Base-by-base conservation (phyloP, 257 asterid genomes). In the Asclepias syriaca region DNA sequence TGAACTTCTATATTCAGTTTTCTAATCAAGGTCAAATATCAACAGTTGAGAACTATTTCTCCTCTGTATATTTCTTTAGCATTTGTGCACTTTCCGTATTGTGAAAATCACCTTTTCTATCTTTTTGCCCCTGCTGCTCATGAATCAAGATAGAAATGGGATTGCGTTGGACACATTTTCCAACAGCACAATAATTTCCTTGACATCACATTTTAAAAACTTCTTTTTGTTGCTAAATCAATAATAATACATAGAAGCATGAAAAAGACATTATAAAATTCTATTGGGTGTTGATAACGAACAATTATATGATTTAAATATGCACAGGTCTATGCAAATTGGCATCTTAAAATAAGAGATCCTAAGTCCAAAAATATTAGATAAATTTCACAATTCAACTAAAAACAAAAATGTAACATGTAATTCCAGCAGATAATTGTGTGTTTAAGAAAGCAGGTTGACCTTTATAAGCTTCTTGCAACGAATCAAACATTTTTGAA, bases 401-500 rank as follows among this genome's bases (percentile, higher is more conserved):
- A 21, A 29, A 9, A 7, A 67, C 54, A 16, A 74, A 13, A 14
- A 59, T 49, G 55, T 21, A 37, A 55, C 14, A 45, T 6, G 40
- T 1, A 37, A 54, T 1, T 12, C 15, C 9, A 15, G 61, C 6
- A 13, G 27, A 29, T 21, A 58, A 68, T 39, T 15, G 49, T 22
- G 39, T 22, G 40, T 66, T 27, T 48, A 27, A 59, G 70, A 59
- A 45, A 65, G 56, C 19, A n/a, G 43, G 39, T 68, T 32, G 72
- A 94, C 99, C 97, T 82, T 84, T 73, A 57, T 85, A 88, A 59
- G 90, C 85, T 34, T 75, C 80, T 78, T 77, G 89, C 70, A 91
- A 72, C 75, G 89, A 83, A 73, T 84, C 87, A 73, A 91, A 90
- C 70, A 86, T 80, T 81, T 86, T 91, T 19, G 90, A 82, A 74